Conservation (phyloP, 2,329 filamentous ascomycete genomes). For the Cercospora sp. region DNA sequence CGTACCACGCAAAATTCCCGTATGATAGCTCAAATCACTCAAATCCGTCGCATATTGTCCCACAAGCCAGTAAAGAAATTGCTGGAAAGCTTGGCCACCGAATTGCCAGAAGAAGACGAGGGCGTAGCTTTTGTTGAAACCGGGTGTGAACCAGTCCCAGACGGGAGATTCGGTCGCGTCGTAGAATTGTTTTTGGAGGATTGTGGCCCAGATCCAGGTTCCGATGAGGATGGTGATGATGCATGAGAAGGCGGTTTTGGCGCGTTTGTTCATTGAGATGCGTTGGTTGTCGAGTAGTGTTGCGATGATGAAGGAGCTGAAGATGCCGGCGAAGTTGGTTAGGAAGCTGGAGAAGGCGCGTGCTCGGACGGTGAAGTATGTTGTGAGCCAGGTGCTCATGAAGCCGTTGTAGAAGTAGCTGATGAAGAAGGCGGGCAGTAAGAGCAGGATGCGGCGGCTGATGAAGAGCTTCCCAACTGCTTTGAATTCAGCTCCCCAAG, state of each 20-base stretch:
- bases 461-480: constrained; percentile 40
- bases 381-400: constrained; percentile 52
- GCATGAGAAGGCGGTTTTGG: constrained; percentile 24
- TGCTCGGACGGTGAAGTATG: constrained; percentile 50
- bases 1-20: constrained; percentile 10
- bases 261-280: constrained; percentile 28
- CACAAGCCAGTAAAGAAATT: constrained; percentile 15
- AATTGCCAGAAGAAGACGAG: constrained; percentile 18
- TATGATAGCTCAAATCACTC: constrained; percentile 9
- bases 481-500: constrained; percentile 36
- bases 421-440: constrained; percentile 44
- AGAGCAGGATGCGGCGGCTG: constrained; percentile 40
- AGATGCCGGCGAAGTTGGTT: constrained; percentile 42
- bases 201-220: constrained; percentile 27
- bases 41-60: constrained; percentile 17
- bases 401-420: constrained; percentile 48
- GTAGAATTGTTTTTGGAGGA: constrained; percentile 20
- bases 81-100: constrained; percentile 17
- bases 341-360: constrained; percentile 48
- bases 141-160: constrained; percentile 13
- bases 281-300: constrained; percentile 20
- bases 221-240: constrained; percentile 20
- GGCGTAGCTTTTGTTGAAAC: constrained; percentile 13
- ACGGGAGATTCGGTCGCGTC: constrained; percentile 1
- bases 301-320: constrained; percentile 21